Evolutionary conservation across 2,329 filamentous ascomycete species (phyloP).

Genomic region (Juglanconis sp.): DNA sequence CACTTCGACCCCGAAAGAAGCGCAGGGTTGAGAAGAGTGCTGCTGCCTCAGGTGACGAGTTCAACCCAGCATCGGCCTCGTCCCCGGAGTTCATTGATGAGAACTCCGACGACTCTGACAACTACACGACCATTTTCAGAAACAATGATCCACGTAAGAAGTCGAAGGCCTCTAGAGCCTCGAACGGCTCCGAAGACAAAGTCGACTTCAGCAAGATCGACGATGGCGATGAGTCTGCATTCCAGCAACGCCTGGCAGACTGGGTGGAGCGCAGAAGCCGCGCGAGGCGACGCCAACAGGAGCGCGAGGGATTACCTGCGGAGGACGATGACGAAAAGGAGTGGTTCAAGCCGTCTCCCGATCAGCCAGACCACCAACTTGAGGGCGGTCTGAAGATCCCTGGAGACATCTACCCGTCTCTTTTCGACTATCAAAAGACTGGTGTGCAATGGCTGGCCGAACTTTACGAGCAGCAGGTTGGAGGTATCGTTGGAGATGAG

Average conservation of each 20-base stretch:
- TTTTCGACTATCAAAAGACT: slow-evolving; percentile 97
- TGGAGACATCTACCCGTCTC: slow-evolving; percentile 85
- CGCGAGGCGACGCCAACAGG: slow-evolving; percentile 35
- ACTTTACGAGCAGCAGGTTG: slow-evolving; percentile 82
- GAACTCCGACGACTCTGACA: slow-evolving; percentile 35
- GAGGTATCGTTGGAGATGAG: slow-evolving; percentile 93
- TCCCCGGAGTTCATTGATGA: slow-evolving; percentile 27
- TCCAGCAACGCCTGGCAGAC: slow-evolving; percentile 68
- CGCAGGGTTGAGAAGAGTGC: slow-evolving; percentile 36
- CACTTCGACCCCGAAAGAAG: slow-evolving; percentile 57
- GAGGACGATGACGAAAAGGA: slow-evolving; percentile 53
- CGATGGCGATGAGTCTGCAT: slow-evolving; percentile 83
- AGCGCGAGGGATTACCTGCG: slow-evolving; percentile 22
- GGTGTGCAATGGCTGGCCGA: slow-evolving; percentile 96
- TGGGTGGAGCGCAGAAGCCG: slow-evolving; percentile 62
- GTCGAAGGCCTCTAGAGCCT: slow-evolving; percentile 29
- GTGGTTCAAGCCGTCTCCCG: slow-evolving; percentile 85
- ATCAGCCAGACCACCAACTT: slow-evolving; percentile 70
- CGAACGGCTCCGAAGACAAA: slow-evolving; percentile 31
- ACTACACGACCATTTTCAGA: slow-evolving; percentile 33
- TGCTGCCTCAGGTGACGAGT: slow-evolving; percentile 43
- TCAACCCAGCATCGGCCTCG: slow-evolving; percentile 31
- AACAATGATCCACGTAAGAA: slow-evolving; percentile 29
- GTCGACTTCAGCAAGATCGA: slow-evolving; percentile 64
- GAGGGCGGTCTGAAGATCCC: slow-evolving; percentile 77